Conservation (phyloP, 179 eudicot species). For the Gypsophila paniculata region DNA sequence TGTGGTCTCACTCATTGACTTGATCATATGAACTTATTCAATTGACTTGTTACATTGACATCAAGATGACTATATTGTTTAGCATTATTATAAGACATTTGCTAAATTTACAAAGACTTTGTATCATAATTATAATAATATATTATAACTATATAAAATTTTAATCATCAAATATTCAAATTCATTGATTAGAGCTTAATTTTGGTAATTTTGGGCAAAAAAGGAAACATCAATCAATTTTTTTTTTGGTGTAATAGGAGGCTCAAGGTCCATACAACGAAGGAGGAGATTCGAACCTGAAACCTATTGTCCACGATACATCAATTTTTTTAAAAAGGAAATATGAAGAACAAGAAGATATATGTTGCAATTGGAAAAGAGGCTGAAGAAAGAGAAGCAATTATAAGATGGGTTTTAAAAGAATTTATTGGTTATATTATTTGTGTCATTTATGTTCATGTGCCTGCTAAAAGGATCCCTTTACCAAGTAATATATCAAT, state of each 20-base stretch:
- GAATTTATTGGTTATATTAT: background rate
- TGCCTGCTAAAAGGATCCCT: constrained; percentile 53
- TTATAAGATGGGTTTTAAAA: constrained; percentile 12
- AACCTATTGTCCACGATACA: no score
- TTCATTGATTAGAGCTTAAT: background rate
- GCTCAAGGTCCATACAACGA: no score
- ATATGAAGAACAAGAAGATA: constrained; percentile 7
- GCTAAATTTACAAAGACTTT: background rate
- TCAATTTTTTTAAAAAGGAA: background rate
- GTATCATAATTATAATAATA: background rate
- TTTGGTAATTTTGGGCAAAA: background rate
- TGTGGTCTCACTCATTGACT: background rate
- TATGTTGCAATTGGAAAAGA: constrained; percentile 11
- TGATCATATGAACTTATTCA: constrained; percentile 6
- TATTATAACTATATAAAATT: background rate
- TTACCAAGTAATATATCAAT: constrained; percentile 15
- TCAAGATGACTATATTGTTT: no score
- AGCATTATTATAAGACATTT: no score
- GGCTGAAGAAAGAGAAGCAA: constrained; percentile 17
- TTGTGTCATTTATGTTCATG: constrained; percentile 52
- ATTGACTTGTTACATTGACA: background rate
- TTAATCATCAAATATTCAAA: background rate
- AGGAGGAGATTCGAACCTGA: no score
- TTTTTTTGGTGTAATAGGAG: background rate
- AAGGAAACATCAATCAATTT: background rate